Percentiles rank a stretch among this genome's conserved stretches.
phyloP scores from a whole-genome alignment of 2,329 filamentous ascomycete species.

The Mycosphaerelloides madeirae region DNA sequence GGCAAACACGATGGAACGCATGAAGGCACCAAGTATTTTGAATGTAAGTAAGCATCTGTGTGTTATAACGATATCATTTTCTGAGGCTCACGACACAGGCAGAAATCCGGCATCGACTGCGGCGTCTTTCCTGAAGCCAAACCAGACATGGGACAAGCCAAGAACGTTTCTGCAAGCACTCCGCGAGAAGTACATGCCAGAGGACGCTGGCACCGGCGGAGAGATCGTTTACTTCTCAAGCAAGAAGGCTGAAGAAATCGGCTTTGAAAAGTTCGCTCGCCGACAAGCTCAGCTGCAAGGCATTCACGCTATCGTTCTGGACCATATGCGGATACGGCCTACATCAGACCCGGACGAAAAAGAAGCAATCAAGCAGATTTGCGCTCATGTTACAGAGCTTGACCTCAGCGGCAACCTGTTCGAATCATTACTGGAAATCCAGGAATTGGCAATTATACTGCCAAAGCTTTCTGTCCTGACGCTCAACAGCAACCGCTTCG shows the following conservation, averaged over 20 bases:
- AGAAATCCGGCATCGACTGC: conserved; percentile 63
- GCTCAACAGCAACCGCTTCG: conserved; percentile 62
- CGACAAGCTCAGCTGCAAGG: conserved; percentile 74
- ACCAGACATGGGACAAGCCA: conserved; percentile 61
- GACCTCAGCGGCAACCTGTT: conserved; percentile 84
- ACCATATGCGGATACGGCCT: conserved; percentile 61
- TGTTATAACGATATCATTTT: conserved; percentile 7
- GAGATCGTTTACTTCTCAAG: conserved; percentile 65
- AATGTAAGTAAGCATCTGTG: conserved; percentile 53
- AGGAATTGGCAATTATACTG: conserved; percentile 66
- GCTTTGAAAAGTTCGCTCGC: conserved; percentile 85
- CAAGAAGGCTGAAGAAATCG: conserved; percentile 88
- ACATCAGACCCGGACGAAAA: conserved; percentile 12
- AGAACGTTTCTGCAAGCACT: conserved; percentile 76
- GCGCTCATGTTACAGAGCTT: conserved; percentile 62
- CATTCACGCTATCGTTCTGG: conserved; percentile 74
- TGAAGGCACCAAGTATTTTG: conserved; percentile 74
- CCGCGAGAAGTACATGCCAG: conserved; percentile 71
- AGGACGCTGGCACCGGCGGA: conserved; percentile 30
- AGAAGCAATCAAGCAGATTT: conserved; percentile 51
- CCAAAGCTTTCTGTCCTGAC: conserved; percentile 50
- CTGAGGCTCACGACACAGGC: conserved; percentile 39
- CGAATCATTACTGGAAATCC: conserved; percentile 60
- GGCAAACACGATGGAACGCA: conserved; percentile 90
- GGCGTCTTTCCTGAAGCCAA: conserved; percentile 82